Evolutionary conservation across 768 basidiomycete genomes (phyloP), one percentile per base, ranked within the genome.

Genomic region (Tricholoma sp.): DNA sequence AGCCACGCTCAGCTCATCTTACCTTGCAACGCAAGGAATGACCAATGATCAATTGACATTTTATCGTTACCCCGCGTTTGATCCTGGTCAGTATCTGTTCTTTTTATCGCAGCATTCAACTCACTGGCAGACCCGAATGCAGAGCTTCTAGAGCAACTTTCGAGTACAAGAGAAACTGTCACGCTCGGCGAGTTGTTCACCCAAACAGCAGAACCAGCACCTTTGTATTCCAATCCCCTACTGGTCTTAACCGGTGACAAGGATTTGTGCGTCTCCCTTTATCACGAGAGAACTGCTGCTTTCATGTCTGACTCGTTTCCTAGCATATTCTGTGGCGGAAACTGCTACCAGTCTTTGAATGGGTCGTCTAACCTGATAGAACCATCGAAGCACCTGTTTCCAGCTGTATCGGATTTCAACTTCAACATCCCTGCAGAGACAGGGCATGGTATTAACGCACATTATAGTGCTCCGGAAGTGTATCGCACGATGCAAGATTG

Each of bases 241-340:
- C 58, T 62, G 28, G 59, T 65, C 28, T 56, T 65, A n/a, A 63
- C 64, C 20, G 67, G 67, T 20, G 65, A 66, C 20, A 65, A 57
- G 36, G 65, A 65, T 34, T 62, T 59, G 66, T 66, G 55, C 51
- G 63, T 56, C 20, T 48, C 10, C 37, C 15, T 9, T 10, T 52
- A 12, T 12, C n/a, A 34, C 17, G 11, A 42, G 7, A n/a, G 17
- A 17, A n/a, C 39, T 41, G 2, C 15, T 17, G 6, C 15, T 6
- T 47, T 54, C 10, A 50, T 41, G 33, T 17, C 32, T n/a, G 7
- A 32, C 13, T 37, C n/a, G 15, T 28, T 34, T 18, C 11, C 6
- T 50, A 65, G 64, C 50, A 52, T 59, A 1, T 59, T 59, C 32
- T 65, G 64, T 48, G 61, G 58, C 6, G 61, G 64, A 15, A 53